Evolutionary conservation across 768 basidiomycete genomes (phyloP), one percentile per base, ranked within the genome.

Genomic region (Mycena galericulata): DNA sequence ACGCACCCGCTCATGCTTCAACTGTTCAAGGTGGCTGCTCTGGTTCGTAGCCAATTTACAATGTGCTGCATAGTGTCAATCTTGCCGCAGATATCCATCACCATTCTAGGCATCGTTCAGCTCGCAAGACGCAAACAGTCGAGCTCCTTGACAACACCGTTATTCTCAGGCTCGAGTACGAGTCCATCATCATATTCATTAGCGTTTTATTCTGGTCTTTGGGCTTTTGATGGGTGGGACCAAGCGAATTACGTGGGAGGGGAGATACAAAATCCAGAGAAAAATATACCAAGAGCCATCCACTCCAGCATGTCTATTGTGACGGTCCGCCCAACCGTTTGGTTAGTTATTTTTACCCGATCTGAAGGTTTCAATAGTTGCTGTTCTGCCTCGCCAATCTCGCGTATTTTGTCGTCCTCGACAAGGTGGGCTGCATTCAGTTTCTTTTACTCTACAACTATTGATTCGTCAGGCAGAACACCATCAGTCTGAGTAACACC

Each of bases 171-270:
- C 10, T 92, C 94, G 20, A 93, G 91, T 62, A 86, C 80, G 20
- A 93, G 93, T 68, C 93, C 95, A 0, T 93, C 94, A 1, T 84
- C 89, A 3, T 98, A 95, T 80, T 94, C 97, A 8, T 83, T 98
- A n/a, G 97, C 97, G 0, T 83, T 98, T 8, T 99, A 98, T 79
- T 97, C 96, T 14, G 95, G 96, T 3, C 81, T 99, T 5, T 98
- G 93, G 95, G 96, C 96, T 2, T 96, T 95, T 71, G 96, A 96
- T 78, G 97, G 97, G 0, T 99, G 96, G 96, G 97, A 97, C 74
- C 92, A 94, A 79, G 91, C 88, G 30, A 96, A 95, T 76, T 97
- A 92, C 70, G 94, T 98, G 18, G 94, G 92, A 17, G 97, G 94
- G 30, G 96, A 96, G 78, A 93, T 98, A 82, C 81, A 84, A 60